phyloP scores from a whole-genome alignment of 352 stramenopile species.

The Globisporangium mamillatum region DNA sequence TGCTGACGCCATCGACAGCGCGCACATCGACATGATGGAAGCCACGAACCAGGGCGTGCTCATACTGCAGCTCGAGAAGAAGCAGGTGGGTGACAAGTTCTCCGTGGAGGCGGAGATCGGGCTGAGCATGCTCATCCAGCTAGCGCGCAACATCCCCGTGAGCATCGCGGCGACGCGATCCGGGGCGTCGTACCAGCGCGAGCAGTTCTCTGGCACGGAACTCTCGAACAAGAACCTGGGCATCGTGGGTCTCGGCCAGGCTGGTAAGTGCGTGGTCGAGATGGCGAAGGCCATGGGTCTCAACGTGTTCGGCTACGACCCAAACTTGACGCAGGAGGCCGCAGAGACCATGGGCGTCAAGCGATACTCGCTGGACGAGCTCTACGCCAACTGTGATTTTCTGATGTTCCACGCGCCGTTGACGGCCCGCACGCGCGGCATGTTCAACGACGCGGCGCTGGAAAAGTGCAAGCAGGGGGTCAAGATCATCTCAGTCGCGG shows the following conservation, averaged over 20 bases:
- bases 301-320: slow-evolving; percentile 68
- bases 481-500: slow-evolving; percentile 82
- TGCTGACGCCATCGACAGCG: slow-evolving; percentile 52
- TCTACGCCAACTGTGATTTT: slow-evolving; percentile 87
- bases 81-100: slow-evolving; percentile 67
- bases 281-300: slow-evolving; percentile 73
- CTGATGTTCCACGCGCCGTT: slow-evolving; percentile 95
- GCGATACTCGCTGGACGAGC: slow-evolving; percentile 49
- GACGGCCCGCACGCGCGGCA: slow-evolving; percentile 88
- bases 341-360: slow-evolving; percentile 66
- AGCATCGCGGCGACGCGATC: slow-evolving; percentile 42
- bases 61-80: slow-evolving; percentile 74
- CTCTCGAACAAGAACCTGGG: slow-evolving; percentile 59
- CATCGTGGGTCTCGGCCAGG: slow-evolving; percentile 71
- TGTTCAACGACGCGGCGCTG: slow-evolving; percentile 83
- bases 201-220: slow-evolving; percentile 61
- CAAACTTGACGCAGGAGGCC: slow-evolving; percentile 67
- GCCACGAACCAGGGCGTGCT: slow-evolving; percentile 73
- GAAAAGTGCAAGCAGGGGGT: slow-evolving; percentile 89
- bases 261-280: slow-evolving; percentile 68
- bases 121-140: slow-evolving; percentile 60
- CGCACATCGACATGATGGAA: slow-evolving; percentile 67
- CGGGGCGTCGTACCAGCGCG: slow-evolving; percentile 21
- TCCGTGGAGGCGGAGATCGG: slow-evolving; percentile 75
- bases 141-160: slow-evolving; percentile 54